These are phyloP conservation scores for Globisporangium spinosum DNA, from an alignment of 352 stramenopile species.

Conservation along the genomic window DNA sequence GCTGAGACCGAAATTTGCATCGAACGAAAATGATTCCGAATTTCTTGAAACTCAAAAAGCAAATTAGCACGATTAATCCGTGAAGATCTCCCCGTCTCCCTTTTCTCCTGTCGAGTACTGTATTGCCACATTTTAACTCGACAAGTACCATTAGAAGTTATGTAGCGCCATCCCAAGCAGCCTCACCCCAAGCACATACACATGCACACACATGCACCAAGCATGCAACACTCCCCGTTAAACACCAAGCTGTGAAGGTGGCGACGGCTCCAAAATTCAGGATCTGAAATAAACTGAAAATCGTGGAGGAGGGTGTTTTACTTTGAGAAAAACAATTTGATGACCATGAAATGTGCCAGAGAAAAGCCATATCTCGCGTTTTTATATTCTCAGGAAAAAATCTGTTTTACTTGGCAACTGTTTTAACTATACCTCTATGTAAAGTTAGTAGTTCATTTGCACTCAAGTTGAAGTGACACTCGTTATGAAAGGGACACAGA, in stretches of 20 bases:
- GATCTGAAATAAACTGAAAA: background rate
- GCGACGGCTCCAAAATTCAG: background rate
- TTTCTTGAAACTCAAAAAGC: background rate
- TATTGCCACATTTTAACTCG: background rate
- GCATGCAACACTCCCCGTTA: background rate
- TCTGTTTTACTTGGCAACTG: background rate
- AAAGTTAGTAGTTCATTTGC: background rate
- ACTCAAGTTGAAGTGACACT: background rate
- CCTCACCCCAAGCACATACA: too few relatives aligned
- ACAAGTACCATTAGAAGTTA: too few relatives aligned
- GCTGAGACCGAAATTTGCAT: background rate
- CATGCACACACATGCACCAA: too few relatives aligned
- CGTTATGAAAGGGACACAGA: background rate
- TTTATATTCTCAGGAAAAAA: background rate
- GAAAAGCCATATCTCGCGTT: background rate
- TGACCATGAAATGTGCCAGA: background rate
- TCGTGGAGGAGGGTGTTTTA: background rate
- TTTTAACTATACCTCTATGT: too few relatives aligned
- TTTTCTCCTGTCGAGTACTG: background rate
- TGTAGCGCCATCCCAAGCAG: too few relatives aligned
- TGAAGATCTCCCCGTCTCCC: background rate
- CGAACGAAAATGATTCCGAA: background rate
- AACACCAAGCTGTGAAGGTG: background rate
- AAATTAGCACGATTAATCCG: background rate
- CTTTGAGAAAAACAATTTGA: background rate